A percentile compares a stretch with the other conserved stretches of the same genome.
Evolutionary conservation across 1,284 basidiomycete genomes (phyloP).

Genomic region (Naganishia sp.): DNA sequence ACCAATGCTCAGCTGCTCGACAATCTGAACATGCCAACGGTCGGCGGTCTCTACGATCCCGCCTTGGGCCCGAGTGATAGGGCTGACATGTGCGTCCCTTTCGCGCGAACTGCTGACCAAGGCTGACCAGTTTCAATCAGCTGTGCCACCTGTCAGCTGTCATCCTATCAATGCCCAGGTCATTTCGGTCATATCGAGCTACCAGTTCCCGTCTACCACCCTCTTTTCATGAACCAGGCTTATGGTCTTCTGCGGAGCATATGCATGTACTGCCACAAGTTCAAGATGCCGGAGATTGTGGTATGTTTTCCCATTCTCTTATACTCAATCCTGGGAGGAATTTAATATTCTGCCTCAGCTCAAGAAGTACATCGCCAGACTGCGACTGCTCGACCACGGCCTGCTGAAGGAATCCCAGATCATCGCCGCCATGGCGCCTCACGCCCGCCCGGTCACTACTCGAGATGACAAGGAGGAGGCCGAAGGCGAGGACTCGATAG

Average conservation of each 20-base stretch:
- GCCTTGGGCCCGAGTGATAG: conserved; percentile 86
- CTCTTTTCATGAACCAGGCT: conserved; percentile 92
- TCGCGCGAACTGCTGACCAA: not conserved
- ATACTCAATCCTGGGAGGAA: conserved; percentile 8
- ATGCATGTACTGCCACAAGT: conserved; percentile 95
- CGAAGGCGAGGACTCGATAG: conserved; percentile 47
- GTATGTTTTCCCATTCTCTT: conserved; percentile 58
- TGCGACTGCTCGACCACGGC: conserved; percentile 87
- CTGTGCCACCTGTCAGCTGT: conserved; percentile 89
- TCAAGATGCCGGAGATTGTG: conserved; percentile 75
- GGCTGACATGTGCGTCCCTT: conserved; percentile 74
- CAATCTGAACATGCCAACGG: conserved; percentile 87
- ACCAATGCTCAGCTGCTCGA: conserved; percentile 91
- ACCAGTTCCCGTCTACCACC: conserved; percentile 93
- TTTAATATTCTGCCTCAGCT: conserved; percentile 57
- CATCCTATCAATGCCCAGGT: conserved; percentile 91
- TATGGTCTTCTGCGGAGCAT: conserved; percentile 83
- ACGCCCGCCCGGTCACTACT: conserved; percentile 36
- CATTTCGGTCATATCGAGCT: conserved; percentile 99
- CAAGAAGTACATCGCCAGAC: conserved; percentile 79
- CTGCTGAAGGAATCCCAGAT: conserved; percentile 78
- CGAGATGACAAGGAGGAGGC: conserved; percentile 41
- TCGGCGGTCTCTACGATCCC: conserved; percentile 93
- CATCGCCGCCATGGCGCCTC: conserved; percentile 64
- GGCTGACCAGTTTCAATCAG: conserved; percentile 55